phyloP scores from a whole-genome alignment of 2,329 filamentous ascomycete species.

The Aspergillus sp. region DNA sequence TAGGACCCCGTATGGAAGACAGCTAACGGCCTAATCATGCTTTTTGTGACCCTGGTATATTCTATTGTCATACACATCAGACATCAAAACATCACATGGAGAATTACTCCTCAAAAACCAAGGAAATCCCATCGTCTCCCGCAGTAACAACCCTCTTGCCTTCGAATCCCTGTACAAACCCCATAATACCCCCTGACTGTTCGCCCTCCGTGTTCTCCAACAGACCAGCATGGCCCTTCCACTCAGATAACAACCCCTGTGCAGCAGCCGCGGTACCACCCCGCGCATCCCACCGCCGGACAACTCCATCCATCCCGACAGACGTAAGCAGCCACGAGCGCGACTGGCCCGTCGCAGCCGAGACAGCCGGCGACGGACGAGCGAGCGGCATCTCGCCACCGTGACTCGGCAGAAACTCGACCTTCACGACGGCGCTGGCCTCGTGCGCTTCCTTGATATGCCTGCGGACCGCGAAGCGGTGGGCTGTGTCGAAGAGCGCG shows the following conservation, averaged over 20 bases:
- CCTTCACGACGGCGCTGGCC: constrained; percentile 82
- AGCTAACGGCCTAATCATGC: too few species aligned
- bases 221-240: constrained; percentile 64
- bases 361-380: constrained; percentile 17
- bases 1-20: too few species aligned
- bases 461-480: constrained; percentile 77
- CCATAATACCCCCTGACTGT: constrained; percentile 78
- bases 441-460: constrained; percentile 77
- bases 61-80: not conserved
- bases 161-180: constrained; percentile 73
- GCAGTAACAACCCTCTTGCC: constrained; percentile 76
- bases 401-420: constrained; percentile 63
- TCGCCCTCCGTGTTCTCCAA: constrained; percentile 51
- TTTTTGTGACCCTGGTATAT: too few species aligned
- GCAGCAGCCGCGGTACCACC: constrained; percentile 59
- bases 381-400: constrained; percentile 6
- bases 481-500: constrained; percentile 75
- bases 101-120: constrained; percentile 38
- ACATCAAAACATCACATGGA: not conserved
- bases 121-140: constrained; percentile 63
- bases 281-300: constrained; percentile 76
- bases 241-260: constrained; percentile 71
- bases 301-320: constrained; percentile 84
- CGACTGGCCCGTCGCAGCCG: constrained; percentile 26
- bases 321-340: constrained; percentile 67